phyloP scores from a whole-genome alignment of 208 protist genomes.

The Wallacemonas sp. region DNA sequence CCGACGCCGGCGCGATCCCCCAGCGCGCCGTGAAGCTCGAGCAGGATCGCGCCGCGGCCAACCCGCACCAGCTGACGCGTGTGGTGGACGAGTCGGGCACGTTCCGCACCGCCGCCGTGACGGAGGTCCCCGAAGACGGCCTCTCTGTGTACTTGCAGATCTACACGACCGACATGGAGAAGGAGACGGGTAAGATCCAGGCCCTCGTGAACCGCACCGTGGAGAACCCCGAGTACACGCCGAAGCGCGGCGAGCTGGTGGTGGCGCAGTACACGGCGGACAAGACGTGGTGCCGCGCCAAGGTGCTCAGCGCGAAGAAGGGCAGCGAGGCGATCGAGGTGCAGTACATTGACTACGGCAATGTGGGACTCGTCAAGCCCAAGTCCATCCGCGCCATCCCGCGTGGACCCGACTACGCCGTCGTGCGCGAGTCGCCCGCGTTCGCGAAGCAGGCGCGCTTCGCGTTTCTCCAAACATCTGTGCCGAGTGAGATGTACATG shows the following conservation, averaged over 20 bases:
- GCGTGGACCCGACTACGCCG: conserved; percentile 65
- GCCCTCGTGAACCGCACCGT: conserved; percentile 55
- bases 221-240: conserved; percentile 22
- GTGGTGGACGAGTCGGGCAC: conserved; percentile 49
- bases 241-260: conserved; percentile 76
- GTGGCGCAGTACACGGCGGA: conserved; percentile 75
- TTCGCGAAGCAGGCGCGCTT: conserved; percentile 65
- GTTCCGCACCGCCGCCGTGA: conserved; percentile 51
- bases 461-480: conserved; percentile 66
- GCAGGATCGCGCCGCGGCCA: conserved; percentile 45
- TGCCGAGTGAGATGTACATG: conserved; percentile 43
- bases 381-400: conserved; percentile 72
- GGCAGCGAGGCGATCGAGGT: conserved; percentile 50
- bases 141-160: conserved; percentile 76
- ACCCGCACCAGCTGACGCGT: conserved; percentile 32
- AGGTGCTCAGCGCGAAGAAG: conserved; percentile 52
- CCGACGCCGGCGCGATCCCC: conserved; percentile 42
- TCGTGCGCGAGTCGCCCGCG: conserved; percentile 64
- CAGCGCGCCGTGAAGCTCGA: conserved; percentile 72
- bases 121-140: conserved; percentile 75
- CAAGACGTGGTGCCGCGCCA: conserved; percentile 81
- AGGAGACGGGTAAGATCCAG: conserved; percentile 50
- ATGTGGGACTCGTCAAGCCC: conserved; percentile 46
- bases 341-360: conserved; percentile 91
- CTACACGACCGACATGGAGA: conserved; percentile 42